These are phyloP conservation scores for Plantago coronopus DNA, from an alignment of 305 asterid genomes.

Conservation along the genomic window DNA sequence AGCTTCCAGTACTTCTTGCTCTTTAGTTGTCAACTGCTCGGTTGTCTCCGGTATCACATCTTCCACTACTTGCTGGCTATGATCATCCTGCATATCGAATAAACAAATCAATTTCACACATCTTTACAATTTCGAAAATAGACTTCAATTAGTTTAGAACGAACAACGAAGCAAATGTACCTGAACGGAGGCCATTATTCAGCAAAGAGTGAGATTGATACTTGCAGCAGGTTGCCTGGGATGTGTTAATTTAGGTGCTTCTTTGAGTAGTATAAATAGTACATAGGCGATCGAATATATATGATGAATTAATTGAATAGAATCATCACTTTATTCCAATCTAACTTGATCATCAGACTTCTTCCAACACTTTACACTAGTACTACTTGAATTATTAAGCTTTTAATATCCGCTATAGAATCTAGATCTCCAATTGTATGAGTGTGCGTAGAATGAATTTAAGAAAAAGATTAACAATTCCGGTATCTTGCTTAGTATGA, in stretches of 20 bases:
- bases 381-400: too few species aligned
- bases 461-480: too few species aligned
- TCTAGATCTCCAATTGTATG: too few species aligned
- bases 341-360: not conserved
- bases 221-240: not conserved
- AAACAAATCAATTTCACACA: not conserved
- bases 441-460: too few species aligned
- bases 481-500: too few species aligned
- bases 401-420: too few species aligned
- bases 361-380: too few species aligned
- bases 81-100: not conserved
- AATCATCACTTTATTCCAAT: conserved; percentile 5
- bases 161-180: not conserved
- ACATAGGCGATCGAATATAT: not conserved
- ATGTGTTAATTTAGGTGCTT: not conserved
- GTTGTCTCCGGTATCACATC: not conserved
- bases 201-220: not conserved
- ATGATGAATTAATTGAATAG: not conserved
- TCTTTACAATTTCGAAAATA: not conserved
- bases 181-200: conserved; percentile 6
- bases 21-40: not conserved
- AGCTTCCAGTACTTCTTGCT: not conserved
- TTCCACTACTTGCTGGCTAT: conserved; percentile 3
- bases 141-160: too few species aligned
- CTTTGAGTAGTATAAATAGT: not conserved